Evolutionary conservation across 768 basidiomycete species (phyloP).

Genomic region (Lanmaoa rubissima): DNA sequence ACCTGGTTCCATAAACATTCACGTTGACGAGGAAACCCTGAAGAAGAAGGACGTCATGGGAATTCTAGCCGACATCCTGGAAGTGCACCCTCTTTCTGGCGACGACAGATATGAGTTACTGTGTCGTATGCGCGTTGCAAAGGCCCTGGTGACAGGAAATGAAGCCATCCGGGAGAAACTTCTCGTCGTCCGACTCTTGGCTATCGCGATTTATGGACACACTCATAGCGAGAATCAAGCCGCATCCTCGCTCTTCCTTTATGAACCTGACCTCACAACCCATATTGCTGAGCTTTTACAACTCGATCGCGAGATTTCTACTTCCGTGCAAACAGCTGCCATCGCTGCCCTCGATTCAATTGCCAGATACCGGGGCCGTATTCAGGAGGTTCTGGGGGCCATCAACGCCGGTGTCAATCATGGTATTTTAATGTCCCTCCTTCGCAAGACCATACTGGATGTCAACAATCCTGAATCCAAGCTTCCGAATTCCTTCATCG

Average conservation of each 20-base stretch:
- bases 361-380: constrained; percentile 76
- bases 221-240: constrained; percentile 80
- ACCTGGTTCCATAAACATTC: constrained; percentile 56
- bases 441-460: constrained; percentile 78
- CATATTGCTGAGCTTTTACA: constrained; percentile 90
- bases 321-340: constrained; percentile 77
- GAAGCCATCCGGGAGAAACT: constrained; percentile 74
- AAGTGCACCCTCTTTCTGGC: constrained; percentile 66
- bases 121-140: constrained; percentile 81
- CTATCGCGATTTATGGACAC: constrained; percentile 90
- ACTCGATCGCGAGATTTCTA: constrained; percentile 68
- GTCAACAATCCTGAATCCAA: constrained; percentile 64
- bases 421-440: constrained; percentile 86
- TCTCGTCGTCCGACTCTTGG: constrained; percentile 74
- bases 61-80: constrained; percentile 71
- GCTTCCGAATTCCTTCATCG: constrained; percentile 72
- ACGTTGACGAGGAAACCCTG: constrained; percentile 60
- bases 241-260: constrained; percentile 81
- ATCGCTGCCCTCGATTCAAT: constrained; percentile 90
- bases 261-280: constrained; percentile 88
- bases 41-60: constrained; percentile 66
- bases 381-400: constrained; percentile 84
- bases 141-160: constrained; percentile 57
- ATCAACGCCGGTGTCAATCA: constrained; percentile 96
- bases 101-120: constrained; percentile 86